A percentile compares a stretch with the other conserved stretches of the same genome.
phyloP scores from a whole-genome alignment of 495 filamentous ascomycete genomes.

The Recurvomyces mirabilis region DNA sequence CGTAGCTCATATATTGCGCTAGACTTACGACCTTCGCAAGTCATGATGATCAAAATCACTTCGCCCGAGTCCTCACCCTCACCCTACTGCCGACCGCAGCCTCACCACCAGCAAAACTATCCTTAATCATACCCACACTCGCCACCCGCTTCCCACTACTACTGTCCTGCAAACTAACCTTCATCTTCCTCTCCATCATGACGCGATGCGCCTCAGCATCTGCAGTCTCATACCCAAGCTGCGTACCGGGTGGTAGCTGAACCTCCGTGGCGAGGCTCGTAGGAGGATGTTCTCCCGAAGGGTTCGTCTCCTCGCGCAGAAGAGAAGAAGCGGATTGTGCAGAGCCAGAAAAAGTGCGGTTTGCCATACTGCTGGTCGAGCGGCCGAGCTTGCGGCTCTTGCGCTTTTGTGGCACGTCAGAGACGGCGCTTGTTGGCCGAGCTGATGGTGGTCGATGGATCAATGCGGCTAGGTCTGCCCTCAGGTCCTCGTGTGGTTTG shows the following conservation, averaged over 20 bases:
- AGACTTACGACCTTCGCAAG: no score
- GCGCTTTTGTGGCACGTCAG: conserved; percentile 3
- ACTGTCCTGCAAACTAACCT: conserved; percentile 4
- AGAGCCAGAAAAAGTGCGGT: conserved; percentile 8
- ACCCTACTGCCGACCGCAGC: conserved; percentile 5
- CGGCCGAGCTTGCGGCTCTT: conserved; percentile 18
- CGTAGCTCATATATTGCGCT: no score
- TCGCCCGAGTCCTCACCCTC: conserved; percentile 4
- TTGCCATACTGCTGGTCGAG: conserved; percentile 12
- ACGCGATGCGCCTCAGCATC: conserved; percentile 12
- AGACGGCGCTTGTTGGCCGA: neutral
- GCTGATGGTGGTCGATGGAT: conserved; percentile 4
- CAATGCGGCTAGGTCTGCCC: conserved; percentile 9
- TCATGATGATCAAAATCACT: neutral
- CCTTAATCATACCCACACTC: conserved; percentile 15
- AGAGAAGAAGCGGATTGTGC: neutral
- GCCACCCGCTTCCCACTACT: conserved; percentile 5
- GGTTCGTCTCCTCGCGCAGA: no score
- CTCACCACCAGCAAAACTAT: conserved; percentile 7
- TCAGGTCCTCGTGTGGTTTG: conserved; percentile 3
- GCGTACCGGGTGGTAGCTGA: conserved; percentile 11
- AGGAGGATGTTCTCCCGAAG: neutral
- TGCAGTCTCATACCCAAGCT: conserved; percentile 19
- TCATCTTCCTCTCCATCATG: conserved; percentile 15
- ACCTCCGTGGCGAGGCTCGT: neutral